Base-by-base conservation (phyloP, 2,329 filamentous ascomycete species). In the Clonostachys solani region DNA sequence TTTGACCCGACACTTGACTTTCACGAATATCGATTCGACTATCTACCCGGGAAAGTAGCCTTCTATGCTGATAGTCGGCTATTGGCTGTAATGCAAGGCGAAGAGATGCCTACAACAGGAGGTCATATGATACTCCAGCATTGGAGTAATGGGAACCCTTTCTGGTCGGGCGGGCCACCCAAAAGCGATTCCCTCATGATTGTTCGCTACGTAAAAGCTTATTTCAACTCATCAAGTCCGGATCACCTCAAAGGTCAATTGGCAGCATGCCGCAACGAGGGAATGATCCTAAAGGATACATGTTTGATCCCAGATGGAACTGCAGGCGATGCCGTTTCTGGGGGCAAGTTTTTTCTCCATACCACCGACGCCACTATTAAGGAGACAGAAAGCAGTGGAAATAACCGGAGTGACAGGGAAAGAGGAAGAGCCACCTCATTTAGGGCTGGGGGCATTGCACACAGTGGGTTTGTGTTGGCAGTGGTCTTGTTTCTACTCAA, bases 1-100 rank as follows among this genome's bases (percentile, higher is more conserved):
- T 92, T 91, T 64, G 71, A 85, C 52, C 85, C 87, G 0, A 80
- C 82, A 1, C 60, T 64, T 1, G 77, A 61, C 38, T 89, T 86
- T 57, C 87, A 92, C 64, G 87, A 92, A 65, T 91, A 91, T 59
- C 84, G 88, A 36, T 86, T 92, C 62, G 88, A 92, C 64, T 91
- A 87, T 68, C 62, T 83, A 15, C 74, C 79, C 0, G 73, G 71
- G 1, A 69, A 69, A 1, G 84, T 92, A 9, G 61, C 77, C 12
- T 92, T 89, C 65, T 90, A 84, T 59, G 83, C 81, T 3, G 87
- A 92, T 61, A 79, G 78, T 40, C 47, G 65, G 9, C 63, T 75
- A 10, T 66, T 90, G 13, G 72, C 76, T 33, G 69, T 72, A 43
- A 83, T 87, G 72, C 59, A 66, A 3, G 75, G 78, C 10, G 69